phyloP scores from a whole-genome alignment of 805 yeast genomes.

The Teunomyces barrocoloradensis region DNA sequence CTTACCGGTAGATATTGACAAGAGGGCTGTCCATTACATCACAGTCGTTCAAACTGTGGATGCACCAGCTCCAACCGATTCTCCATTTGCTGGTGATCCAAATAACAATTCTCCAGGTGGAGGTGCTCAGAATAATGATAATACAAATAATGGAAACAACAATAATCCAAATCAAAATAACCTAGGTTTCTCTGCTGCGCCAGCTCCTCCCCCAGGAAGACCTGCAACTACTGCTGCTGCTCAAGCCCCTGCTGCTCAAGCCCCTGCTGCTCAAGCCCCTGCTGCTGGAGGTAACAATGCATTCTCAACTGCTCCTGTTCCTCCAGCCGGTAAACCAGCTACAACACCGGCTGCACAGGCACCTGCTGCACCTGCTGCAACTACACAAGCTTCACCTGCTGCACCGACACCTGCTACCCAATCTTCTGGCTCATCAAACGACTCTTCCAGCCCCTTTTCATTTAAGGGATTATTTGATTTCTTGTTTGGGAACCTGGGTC shows the following conservation, averaged over 20 bases:
- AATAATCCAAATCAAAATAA: neutral
- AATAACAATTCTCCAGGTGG: neutral
- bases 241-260: conserved; percentile 16
- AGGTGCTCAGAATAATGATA: neutral
- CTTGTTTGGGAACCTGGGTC: conserved; percentile 9
- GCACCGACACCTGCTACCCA: conserved; percentile 23
- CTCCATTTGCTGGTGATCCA: conserved; percentile 7
- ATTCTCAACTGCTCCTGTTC: neutral
- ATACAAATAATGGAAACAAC: neutral
- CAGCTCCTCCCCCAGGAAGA: conserved; percentile 7
- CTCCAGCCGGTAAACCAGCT: neutral
- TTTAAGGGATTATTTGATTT: conserved; percentile 9
- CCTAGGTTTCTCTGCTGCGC: conserved; percentile 6
- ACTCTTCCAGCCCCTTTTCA: conserved; percentile 18
- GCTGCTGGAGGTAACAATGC: conserved; percentile 6
- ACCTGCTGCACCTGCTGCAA: conserved; percentile 14
- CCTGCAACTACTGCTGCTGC: conserved; percentile 7
- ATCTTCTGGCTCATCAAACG: conserved; percentile 12
- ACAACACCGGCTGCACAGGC: conserved; percentile 5
- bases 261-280: conserved; percentile 17
- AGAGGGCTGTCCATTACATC: conserved; percentile 6
- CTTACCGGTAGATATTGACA: conserved; percentile 7
- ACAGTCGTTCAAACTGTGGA: conserved; percentile 6
- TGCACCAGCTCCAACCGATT: conserved; percentile 1
- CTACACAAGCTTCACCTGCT: conserved; percentile 16